Base-by-base conservation (phyloP, 768 basidiomycete species). In the Dentipellis sp. region DNA sequence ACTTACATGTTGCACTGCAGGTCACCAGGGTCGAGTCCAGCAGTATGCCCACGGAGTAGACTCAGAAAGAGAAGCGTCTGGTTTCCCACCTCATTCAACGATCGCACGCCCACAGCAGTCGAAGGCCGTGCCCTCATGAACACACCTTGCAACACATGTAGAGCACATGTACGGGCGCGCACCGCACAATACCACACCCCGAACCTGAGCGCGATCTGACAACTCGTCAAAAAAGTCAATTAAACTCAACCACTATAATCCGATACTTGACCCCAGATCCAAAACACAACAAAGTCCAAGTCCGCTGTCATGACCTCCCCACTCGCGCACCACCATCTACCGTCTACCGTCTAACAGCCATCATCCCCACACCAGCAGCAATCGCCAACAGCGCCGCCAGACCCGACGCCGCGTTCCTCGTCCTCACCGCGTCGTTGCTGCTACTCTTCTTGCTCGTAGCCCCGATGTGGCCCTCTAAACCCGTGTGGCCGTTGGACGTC, bases 401-500 rank as follows among this genome's bases (percentile, higher is more conserved):
- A 21, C 34, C 61, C 49, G 50, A 34, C 21, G 58, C 35, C 17
- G 23, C 38, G 6, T 23, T 10, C 17, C 39, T 38, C 21, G 45
- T 35, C 14, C 14, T 22, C 19, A 53, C 62, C 35, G 48, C 50
- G 7, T 64, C 65, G 2, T 57, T 65, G 51, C 50, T 66, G 37
- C 54, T 45, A n/a, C 63, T 66, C n/a, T 72, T 72, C 54, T 65
- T 56, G 56, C 74, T 75, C 40, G 76, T 78, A 39, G 75, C 72
- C 37, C 72, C 74, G 7, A 72, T 50, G 19, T 62, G 45, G 48
- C 64, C 58, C 34, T 65, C 62, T 21, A 65, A 60, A 14, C 72
- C 74, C 46, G 67, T 68, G 53, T 76, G 71, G 1, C 78, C 89
- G 63, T 91, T 91, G 47, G 80, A 81, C 10, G 80, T 84, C 50